Evolutionary conservation across 345 rosid genomes (phyloP), one percentile per base, ranked within the genome.

Genomic region (Moricandia arvensis): DNA sequence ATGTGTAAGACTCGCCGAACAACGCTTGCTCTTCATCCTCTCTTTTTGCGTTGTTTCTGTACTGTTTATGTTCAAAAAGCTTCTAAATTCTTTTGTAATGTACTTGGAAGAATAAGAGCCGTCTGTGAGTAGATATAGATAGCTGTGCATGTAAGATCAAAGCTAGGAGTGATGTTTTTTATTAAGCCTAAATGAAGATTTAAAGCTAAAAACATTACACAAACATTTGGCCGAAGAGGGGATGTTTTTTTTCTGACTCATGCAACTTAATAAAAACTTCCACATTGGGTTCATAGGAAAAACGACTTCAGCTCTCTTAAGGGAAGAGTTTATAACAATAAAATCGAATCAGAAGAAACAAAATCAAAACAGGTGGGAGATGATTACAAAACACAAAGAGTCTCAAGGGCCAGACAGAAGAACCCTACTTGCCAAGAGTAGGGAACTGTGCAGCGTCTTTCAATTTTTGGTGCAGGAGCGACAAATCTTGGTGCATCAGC

Each of bases 381-480:
- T 66, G n/a, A 71, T 59, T 49, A 66, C 68, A 72, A 57, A 65
- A 49, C 59, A 58, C 35, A 41, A 55, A 43, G 51, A 53, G 69
- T n/a, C 34, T 29, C 31, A 18, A 55, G 17, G 66, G 27, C 69
- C 43, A 31, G 59, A 58, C 27, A 18, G 4, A 26, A 54, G 43
- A 37, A 4, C 70, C 87, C 59, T 30, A 78, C 77, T 78, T 72
- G 1, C 81, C 93, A 80, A 90, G 73, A 53, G 91, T 84, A 29
- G 96, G 96, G 82, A 90, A 90, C 69, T 90, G 90, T 31, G 84
- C 85, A 1, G 83, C 80, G 77, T 88, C 91, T 59, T 59, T 71
- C 91, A 35, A 90, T 90, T 59, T 86, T 77, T 2, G 93, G 93
- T 15, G 89, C 84, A 16, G 77, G 21, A 49, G 55, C 55, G 18